phyloP scores from a whole-genome alignment of 257 asterid species.

The Coffea canephora region DNA sequence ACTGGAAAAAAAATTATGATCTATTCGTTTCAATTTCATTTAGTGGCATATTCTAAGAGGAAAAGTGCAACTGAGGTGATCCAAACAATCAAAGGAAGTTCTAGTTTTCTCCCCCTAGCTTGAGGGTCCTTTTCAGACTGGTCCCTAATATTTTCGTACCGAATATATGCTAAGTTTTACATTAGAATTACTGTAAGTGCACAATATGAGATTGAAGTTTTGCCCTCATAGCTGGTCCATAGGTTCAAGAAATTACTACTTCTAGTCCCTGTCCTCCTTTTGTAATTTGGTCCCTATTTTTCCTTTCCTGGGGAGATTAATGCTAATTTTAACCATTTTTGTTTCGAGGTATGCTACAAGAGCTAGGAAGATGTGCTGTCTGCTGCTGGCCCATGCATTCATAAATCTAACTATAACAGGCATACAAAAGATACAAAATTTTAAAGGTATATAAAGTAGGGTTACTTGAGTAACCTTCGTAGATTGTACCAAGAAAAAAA shows the following conservation, averaged over 20 bases:
- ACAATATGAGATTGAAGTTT: not conserved
- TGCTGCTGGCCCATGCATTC: not conserved
- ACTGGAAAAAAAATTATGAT: too few species aligned
- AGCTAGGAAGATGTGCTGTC: not conserved
- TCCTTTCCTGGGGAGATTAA: not conserved
- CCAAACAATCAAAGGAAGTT: not conserved
- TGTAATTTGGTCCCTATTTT: not conserved
- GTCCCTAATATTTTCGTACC: not conserved
- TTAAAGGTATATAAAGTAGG: not conserved
- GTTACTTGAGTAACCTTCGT: not conserved
- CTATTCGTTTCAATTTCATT: too few species aligned
- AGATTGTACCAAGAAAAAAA: not conserved
- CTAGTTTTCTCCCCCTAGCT: not conserved
- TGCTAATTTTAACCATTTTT: not conserved
- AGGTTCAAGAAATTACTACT: not conserved
- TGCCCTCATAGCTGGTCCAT: not conserved
- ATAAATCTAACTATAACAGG: too few species aligned
- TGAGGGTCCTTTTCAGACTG: not conserved
- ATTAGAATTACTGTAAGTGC: not conserved
- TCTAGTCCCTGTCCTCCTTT: not conserved
- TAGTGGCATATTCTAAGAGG: not conserved
- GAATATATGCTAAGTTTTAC: not conserved
- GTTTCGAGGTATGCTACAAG: not conserved
- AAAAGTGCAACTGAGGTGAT: not conserved
- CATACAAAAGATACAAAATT: too few species aligned